Evolutionary conservation across 192 early-diverging fungal species (phyloP), one percentile per base, ranked within the genome.

Genomic region (Backusella circina): DNA sequence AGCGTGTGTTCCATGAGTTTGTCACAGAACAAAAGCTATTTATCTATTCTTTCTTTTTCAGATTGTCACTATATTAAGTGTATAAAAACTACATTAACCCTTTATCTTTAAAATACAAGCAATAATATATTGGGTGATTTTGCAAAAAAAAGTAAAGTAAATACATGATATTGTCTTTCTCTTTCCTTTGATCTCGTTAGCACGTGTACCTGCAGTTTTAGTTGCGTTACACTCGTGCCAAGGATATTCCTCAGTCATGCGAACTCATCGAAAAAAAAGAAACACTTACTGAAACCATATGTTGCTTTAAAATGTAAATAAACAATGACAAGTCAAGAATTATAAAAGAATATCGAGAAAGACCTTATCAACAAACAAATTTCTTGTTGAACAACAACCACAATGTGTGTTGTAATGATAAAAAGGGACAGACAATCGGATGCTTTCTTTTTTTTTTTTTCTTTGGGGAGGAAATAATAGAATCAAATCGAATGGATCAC

Each of bases 151-250:
- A 51, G 12, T 21, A 51, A 23, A 57, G 2, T 26, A 57, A 26
- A 23, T 28, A 28, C 21, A n/a, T 47, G 18, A 47, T 18, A n/a
- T 15, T 18, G 0, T 7, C 16, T 47, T 16, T 47, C n/a, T 47
- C n/a, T 47, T 47, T 47, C 18, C 44, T 47, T 47, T 47, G 18
- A 47, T 47, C 44, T n/a, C 5, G 7, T 0, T 47, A 61, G 10
- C 54, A 61, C 54, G 54, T 61, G 54, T 61, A 61, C 26, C 54
- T 61, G 54, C 54, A 61, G 54, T 28, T 28, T 61, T 61, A 61
- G 54, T 28, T 12, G 8, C 4, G 54, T 61, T 61, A 61, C 54
- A 61, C 54, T 61, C 54, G 54, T 61, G 23, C 10, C 12, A 7
- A 61, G 23, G 26, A 61, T 26, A 28, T 28, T 12, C 54, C 23